Conservation (phyloP, 192 early-diverging fungal species). For the Cetraspora pellucida region DNA sequence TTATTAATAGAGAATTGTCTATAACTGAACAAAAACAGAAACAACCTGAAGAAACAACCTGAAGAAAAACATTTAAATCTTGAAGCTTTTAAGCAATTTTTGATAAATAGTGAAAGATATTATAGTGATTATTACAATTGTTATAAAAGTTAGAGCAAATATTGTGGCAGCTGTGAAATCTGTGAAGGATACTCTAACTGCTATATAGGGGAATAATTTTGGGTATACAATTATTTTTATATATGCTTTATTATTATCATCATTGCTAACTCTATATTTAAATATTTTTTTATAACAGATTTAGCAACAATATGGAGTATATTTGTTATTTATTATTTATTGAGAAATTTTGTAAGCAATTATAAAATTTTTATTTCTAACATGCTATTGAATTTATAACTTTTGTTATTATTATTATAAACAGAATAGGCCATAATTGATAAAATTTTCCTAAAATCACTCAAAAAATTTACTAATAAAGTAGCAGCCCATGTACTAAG, state of each 20-base stretch:
- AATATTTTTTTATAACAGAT: background rate
- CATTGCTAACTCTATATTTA: too few relatives aligned
- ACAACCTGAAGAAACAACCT: slow-evolving; percentile 71
- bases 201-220: slow-evolving; percentile 37
- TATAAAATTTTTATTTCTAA: too few relatives aligned
- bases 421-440: too few relatives aligned
- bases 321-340: too few relatives aligned
- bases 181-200: slow-evolving; percentile 49
- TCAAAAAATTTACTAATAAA: too few relatives aligned
- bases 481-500: too few relatives aligned
- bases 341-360: too few relatives aligned
- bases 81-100: slow-evolving; percentile 96
- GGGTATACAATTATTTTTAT: background rate
- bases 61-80: slow-evolving; percentile 91
- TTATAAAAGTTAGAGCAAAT: slow-evolving; percentile 47
- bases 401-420: too few relatives aligned
- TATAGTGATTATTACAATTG: slow-evolving; percentile 59
- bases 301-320: background rate
- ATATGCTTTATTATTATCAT: too few relatives aligned
- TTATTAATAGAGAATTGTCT: slow-evolving; percentile 43
- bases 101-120: slow-evolving; percentile 67
- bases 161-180: slow-evolving; percentile 48
- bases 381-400: too few relatives aligned
- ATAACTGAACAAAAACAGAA: slow-evolving; percentile 69
- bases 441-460: too few relatives aligned